These are phyloP conservation scores for Gymnopilus dilepis DNA, from an alignment of 768 basidiomycete genomes.

Conservation along the genomic window DNA sequence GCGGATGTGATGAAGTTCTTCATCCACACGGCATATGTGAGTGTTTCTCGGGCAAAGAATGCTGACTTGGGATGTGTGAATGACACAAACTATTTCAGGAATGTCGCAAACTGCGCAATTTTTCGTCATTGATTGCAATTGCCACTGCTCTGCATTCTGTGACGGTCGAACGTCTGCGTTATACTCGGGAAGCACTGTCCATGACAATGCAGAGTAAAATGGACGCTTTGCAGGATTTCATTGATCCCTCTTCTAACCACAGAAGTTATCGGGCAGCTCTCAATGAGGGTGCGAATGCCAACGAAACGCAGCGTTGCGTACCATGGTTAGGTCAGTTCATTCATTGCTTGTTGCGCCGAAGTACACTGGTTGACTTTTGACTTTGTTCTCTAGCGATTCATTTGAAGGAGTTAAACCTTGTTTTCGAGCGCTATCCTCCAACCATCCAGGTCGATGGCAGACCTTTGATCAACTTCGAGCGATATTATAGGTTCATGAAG, in stretches of 20 bases:
- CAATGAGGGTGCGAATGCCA: constrained; percentile 25
- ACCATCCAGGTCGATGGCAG: constrained; percentile 36
- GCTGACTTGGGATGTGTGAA: not conserved
- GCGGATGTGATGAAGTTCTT: constrained; percentile 49
- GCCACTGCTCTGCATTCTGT: constrained; percentile 46
- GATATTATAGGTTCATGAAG: constrained; percentile 43
- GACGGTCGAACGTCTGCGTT: constrained; percentile 39
- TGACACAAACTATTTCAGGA: constrained; percentile 35
- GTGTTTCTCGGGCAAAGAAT: constrained; percentile 10
- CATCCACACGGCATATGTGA: constrained; percentile 45
- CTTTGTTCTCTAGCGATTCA: constrained; percentile 39
- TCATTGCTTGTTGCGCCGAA: not conserved
- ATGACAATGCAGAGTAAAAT: constrained; percentile 33
- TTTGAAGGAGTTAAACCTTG: constrained; percentile 38
- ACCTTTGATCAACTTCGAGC: constrained; percentile 48
- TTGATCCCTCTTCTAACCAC: constrained; percentile 41
- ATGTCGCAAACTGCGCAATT: constrained; percentile 49
- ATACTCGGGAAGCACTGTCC: constrained; percentile 38
- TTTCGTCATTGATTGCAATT: constrained; percentile 48
- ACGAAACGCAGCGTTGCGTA: constrained; percentile 34
- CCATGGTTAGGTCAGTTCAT: constrained; percentile 46
- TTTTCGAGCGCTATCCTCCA: constrained; percentile 36
- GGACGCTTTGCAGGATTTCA: constrained; percentile 38
- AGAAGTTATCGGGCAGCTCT: constrained; percentile 42
- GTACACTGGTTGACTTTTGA: not conserved